These are phyloP conservation scores for Chrysosporium keratinophilum DNA, from an alignment of 2,329 filamentous ascomycete genomes.

Conservation along the genomic window DNA sequence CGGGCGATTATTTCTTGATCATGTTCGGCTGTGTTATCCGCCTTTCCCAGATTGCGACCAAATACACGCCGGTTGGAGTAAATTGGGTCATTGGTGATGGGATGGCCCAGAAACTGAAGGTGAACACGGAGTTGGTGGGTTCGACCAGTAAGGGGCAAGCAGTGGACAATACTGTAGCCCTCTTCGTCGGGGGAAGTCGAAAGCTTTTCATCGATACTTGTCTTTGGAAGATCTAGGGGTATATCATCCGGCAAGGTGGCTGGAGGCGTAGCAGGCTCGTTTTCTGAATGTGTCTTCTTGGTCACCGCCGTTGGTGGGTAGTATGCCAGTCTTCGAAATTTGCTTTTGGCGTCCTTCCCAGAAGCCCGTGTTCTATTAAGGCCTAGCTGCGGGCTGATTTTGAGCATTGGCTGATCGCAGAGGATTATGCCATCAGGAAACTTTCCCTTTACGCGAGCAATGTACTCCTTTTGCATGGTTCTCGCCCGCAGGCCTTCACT, in stretches of 20 bases:
- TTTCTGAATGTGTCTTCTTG: slow-evolving; percentile 12
- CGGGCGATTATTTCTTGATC: slow-evolving; percentile 86
- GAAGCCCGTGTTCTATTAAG: slow-evolving; percentile 89
- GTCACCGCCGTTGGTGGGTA: slow-evolving; percentile 53
- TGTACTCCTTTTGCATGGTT: slow-evolving; percentile 87
- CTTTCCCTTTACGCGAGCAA: slow-evolving; percentile 78
- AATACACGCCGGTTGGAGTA: slow-evolving; percentile 93
- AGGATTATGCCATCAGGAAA: slow-evolving; percentile 87
- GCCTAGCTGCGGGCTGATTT: slow-evolving; percentile 89
- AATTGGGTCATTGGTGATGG: slow-evolving; percentile 94
- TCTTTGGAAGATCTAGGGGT: slow-evolving; percentile 13
- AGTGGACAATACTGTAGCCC: slow-evolving; percentile 91
- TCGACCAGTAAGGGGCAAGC: slow-evolving; percentile 81
- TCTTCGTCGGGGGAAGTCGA: slow-evolving; percentile 37
- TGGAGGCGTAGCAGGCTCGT: slow-evolving; percentile 13
- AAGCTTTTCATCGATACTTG: slow-evolving; percentile 18
- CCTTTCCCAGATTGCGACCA: slow-evolving; percentile 63
- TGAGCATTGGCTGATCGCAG: slow-evolving; percentile 86
- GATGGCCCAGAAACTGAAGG: slow-evolving; percentile 85
- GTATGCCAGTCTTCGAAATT: slow-evolving; percentile 88
- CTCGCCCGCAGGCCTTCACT: slow-evolving; percentile 65
- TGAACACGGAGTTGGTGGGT: slow-evolving; percentile 95
- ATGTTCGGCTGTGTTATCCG: slow-evolving; percentile 57
- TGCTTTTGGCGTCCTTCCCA: slow-evolving; percentile 78
- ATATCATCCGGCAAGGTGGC: slow-evolving; percentile 13